These are phyloP conservation scores for Lipomyces japonicus DNA, from an alignment of 805 yeast species.

Conservation along the genomic window DNA sequence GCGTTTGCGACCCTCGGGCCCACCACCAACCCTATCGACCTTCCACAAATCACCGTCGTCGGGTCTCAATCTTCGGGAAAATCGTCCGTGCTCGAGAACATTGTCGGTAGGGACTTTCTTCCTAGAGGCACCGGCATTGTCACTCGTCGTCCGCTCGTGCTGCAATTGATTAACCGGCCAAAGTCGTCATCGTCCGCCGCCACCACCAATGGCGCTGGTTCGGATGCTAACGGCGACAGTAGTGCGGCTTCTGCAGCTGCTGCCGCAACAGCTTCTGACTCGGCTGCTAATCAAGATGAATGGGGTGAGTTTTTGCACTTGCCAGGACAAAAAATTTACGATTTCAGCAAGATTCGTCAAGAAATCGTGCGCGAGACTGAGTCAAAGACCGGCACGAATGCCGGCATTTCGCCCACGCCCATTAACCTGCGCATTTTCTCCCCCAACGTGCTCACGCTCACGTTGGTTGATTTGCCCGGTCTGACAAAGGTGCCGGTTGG, in stretches of 20 bases:
- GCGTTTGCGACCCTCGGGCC: constrained; percentile 97
- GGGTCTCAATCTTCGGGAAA: constrained; percentile 91
- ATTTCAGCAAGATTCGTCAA: constrained; percentile 80
- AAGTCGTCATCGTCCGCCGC: not conserved
- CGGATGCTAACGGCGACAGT: constrained; percentile 27
- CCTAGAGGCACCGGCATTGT: constrained; percentile 91
- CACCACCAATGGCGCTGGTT: constrained; percentile 8
- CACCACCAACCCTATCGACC: constrained; percentile 86
- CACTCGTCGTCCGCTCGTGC: constrained; percentile 76
- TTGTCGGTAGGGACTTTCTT: constrained; percentile 84
- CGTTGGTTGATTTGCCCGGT: constrained; percentile 95
- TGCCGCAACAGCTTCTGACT: no score
- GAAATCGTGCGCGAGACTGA: constrained; percentile 93
- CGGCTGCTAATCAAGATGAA: constrained; percentile 46
- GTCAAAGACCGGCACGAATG: constrained; percentile 63
- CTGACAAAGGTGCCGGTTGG: constrained; percentile 98
- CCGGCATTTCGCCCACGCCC: constrained; percentile 88
- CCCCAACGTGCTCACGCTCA: constrained; percentile 89
- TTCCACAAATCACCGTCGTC: constrained; percentile 92
- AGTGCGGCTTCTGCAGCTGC: constrained; percentile 33
- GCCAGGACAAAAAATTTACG: constrained; percentile 82
- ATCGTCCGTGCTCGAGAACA: constrained; percentile 83
- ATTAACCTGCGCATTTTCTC: constrained; percentile 89
- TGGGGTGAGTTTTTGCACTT: constrained; percentile 98
- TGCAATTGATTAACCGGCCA: constrained; percentile 73